Conservation (phyloP, 192 early-diverging fungal genomes). For the Coemansia reversa region DNA sequence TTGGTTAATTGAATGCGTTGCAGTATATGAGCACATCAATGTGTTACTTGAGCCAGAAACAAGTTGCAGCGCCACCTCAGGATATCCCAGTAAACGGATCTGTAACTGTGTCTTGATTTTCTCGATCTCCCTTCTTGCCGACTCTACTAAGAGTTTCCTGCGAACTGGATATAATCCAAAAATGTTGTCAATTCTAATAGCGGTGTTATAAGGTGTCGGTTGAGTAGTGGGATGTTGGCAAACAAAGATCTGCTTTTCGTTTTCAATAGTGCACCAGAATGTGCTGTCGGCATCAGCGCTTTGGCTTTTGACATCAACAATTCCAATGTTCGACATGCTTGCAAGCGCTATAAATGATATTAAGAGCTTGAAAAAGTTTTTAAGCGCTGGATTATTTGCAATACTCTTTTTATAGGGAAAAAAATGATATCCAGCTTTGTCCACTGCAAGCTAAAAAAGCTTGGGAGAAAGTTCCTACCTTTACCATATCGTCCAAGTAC, state of each 20-base stretch:
- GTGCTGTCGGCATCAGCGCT: neutral
- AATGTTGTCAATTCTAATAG: conserved; percentile 28
- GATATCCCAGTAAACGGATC: conserved; percentile 23
- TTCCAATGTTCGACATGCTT: conserved; percentile 37
- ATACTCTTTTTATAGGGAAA: neutral
- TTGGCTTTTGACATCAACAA: conserved; percentile 27
- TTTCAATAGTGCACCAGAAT: conserved; percentile 17
- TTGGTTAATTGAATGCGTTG: conserved; percentile 33
- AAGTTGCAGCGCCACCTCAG: conserved; percentile 34
- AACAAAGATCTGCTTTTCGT: conserved; percentile 17
- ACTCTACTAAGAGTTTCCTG: conserved; percentile 15
- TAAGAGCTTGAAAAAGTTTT: neutral
- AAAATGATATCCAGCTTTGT: neutral
- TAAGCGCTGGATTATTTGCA: neutral
- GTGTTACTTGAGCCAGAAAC: neutral
- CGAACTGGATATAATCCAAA: conserved; percentile 36
- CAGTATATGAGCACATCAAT: conserved; percentile 21
- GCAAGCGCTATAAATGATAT: conserved; percentile 28
- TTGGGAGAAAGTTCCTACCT: conserved; percentile 15
- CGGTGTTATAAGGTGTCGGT: conserved; percentile 13
- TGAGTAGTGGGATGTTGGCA: neutral
- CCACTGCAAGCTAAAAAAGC: neutral
- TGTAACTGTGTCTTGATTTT: conserved; percentile 21
- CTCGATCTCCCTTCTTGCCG: conserved; percentile 14
- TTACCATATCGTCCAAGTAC: conserved; percentile 29